phyloP scores from a whole-genome alignment of 441 rosid genomes.

The Syzygium malaccense region DNA sequence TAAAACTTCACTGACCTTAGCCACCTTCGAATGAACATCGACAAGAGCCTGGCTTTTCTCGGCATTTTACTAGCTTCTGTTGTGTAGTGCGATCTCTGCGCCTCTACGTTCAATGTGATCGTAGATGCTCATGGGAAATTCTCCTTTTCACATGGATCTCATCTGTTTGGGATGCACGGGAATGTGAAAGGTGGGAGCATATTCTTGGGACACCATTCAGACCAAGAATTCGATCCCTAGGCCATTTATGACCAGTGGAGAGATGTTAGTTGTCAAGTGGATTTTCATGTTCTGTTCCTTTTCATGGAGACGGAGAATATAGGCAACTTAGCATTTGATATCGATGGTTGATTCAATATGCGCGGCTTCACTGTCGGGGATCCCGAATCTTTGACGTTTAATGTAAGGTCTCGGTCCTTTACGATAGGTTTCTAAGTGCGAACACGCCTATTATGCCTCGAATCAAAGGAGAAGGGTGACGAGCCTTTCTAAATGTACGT shows the following conservation, averaged over 20 bases:
- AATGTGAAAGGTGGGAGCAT: neutral
- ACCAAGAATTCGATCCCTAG: neutral
- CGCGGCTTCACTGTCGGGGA: no score
- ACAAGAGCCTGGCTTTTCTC: neutral
- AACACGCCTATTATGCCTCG: fast-evolving
- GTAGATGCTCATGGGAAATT: neutral
- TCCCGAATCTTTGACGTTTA: no score
- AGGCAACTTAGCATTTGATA: neutral
- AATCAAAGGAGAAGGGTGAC: neutral
- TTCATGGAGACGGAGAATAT: no score
- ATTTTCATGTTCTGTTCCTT: no score
- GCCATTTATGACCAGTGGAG: neutral
- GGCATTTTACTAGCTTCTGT: neutral
- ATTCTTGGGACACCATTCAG: neutral
- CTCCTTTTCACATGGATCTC: no score
- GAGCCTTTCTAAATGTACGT: no score
- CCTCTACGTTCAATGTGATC: neutral
- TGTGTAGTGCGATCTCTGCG: neutral
- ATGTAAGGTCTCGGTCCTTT: neutral
- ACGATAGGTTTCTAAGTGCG: neutral
- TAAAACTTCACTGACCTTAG: neutral
- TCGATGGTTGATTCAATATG: no score
- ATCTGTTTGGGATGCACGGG: no score
- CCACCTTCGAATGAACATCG: neutral
- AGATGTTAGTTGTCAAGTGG: neutral